These are phyloP conservation scores for Phytophthora pisi DNA, from an alignment of 352 stramenopile genomes.

Conservation along the genomic window DNA sequence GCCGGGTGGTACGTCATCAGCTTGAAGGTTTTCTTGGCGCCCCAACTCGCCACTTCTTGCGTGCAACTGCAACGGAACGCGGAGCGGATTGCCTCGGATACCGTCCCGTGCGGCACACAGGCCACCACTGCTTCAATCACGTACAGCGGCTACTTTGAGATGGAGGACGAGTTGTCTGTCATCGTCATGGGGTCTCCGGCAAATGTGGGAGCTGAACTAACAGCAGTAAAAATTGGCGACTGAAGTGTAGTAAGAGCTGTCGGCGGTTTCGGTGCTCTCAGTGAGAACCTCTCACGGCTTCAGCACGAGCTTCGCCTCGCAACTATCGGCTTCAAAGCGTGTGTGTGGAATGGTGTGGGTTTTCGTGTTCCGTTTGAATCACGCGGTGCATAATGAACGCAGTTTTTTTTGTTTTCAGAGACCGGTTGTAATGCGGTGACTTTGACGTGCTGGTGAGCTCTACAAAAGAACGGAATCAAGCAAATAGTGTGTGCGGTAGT, in stretches of 20 bases:
- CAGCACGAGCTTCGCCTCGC: background rate
- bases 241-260: background rate
- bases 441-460: too few relatives aligned
- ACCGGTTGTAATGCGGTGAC: too few relatives aligned
- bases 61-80: too few relatives aligned
- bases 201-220: background rate
- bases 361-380: too few relatives aligned
- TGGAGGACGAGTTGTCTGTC: background rate
- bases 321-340: background rate
- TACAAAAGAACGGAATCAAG: too few relatives aligned
- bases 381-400: too few relatives aligned
- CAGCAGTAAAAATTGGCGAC: background rate
- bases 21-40: background rate
- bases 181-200: background rate
- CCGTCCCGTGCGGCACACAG: background rate
- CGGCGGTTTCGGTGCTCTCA: background rate
- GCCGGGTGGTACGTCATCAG: background rate
- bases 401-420: too few relatives aligned
- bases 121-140: background rate
- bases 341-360: too few relatives aligned
- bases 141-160: background rate
- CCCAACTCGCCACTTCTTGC: too few relatives aligned
- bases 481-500: too few relatives aligned
- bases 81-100: background rate
- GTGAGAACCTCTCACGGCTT: background rate